Percentiles rank a stretch among this genome's conserved stretches.
These are phyloP conservation scores for Papiliotrema flavescens DNA, from an alignment of 1,284 basidiomycete species.

Conservation along the genomic window DNA sequence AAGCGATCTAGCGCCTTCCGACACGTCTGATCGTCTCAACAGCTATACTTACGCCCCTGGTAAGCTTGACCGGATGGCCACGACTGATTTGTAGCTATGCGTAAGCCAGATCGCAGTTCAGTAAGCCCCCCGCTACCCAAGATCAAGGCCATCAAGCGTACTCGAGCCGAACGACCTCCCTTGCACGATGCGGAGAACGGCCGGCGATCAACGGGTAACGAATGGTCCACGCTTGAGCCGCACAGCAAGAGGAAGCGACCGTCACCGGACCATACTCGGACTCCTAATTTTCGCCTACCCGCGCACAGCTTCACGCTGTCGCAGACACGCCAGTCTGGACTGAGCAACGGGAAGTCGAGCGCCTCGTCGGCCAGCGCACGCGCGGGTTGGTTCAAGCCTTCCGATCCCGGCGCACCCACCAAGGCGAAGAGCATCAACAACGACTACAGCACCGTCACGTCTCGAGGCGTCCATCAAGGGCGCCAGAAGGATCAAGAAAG, in stretches of 20 bases:
- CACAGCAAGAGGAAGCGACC: neutral
- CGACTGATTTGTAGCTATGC: too few relatives aligned
- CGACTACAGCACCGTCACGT: neutral
- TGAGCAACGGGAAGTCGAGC: neutral
- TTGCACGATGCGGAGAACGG: neutral
- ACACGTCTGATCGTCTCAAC: too few relatives aligned
- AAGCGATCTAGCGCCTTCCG: too few relatives aligned
- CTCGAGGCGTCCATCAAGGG: neutral
- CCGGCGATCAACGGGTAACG: neutral
- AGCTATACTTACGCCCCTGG: too few relatives aligned
- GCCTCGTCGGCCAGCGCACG: neutral
- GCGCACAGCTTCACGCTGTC: neutral
- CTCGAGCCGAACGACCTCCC: neutral
- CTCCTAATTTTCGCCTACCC: neutral
- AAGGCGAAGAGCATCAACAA: neutral
- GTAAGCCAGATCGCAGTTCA: too few relatives aligned
- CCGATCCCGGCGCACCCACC: neutral
- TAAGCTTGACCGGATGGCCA: too few relatives aligned
- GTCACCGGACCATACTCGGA: neutral
- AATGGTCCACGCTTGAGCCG: neutral
- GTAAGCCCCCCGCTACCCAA: too few relatives aligned
- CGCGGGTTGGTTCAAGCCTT: neutral
- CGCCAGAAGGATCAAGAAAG: neutral
- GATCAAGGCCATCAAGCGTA: neutral
- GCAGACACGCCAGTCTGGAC: neutral